Base-by-base conservation (phyloP, 2,329 filamentous ascomycete genomes). In the Pestalotiopsis sp. region DNA sequence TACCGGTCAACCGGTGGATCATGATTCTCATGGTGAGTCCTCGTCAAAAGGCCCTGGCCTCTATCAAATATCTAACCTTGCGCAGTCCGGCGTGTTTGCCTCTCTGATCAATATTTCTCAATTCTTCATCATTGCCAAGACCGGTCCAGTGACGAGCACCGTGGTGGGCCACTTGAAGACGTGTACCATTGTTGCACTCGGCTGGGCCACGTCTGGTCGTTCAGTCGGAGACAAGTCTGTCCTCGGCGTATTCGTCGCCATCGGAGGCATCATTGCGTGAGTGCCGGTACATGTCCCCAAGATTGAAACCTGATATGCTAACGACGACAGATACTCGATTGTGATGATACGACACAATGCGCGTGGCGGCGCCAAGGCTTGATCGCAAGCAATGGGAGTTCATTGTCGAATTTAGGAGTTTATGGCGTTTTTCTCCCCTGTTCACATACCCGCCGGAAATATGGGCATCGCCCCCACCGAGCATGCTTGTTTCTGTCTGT, bases 81-180 rank as follows among this genome's bases (percentile, higher is more conserved):
- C 59, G 64, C 6, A 91, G 87, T 91, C 89, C 68, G 90, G 90
- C 20, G 70, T 86, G 6, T 88, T 91, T 71, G 90, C 90, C 11
- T 86, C 86, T 49, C 79, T 91, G 67, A 90, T 92, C 79, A 92
- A 92, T 76, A 84, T 90, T 75, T 89, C 86, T 13, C 87, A 87
- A 75, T 89, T 89, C 71, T 90, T 89, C 77, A 89, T 90, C 70
- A 85, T 90, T 58, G 88, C 86, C 2, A 85, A 89, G 76, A 87
- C 86, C 0, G 89, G 89, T 0, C 87, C 89, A 0, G 89, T 91
- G 4, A 89, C 88, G 7, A 90, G 88, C 72, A 91, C 89, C 0
- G 88, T 92, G 0, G 88, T 91, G 17, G 90, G 89, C 0, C 89
- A 91, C 73, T 80, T 90, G 45, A 91, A 91, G 79, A 91, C 89